These are phyloP conservation scores for Arabidopsis hybrid DNA, from an alignment of 441 rosid species.

Conservation along the genomic window DNA sequence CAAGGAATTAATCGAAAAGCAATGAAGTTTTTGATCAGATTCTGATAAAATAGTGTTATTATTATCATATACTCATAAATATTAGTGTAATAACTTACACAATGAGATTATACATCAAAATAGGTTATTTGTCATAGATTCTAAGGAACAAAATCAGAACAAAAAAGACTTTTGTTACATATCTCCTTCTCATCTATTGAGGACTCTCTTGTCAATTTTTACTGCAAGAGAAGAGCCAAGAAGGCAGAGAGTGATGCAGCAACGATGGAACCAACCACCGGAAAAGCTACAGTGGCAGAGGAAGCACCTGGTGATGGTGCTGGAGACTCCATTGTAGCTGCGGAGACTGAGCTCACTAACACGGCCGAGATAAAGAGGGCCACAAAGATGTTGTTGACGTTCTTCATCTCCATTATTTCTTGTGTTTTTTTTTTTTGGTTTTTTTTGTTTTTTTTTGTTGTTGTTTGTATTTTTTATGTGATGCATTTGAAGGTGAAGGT, in stretches of 20 bases:
- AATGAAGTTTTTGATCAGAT: slow-evolving; percentile 17
- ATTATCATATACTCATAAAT: slow-evolving; percentile 25
- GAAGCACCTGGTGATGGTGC: slow-evolving; percentile 57
- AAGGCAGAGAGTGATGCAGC: slow-evolving; percentile 72
- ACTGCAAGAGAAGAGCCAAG: slow-evolving; percentile 63
- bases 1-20: slow-evolving; percentile 11
- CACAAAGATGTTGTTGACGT: slow-evolving; percentile 59
- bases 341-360: slow-evolving; percentile 61
- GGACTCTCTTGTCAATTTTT: slow-evolving; percentile 5
- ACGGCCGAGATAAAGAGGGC: slow-evolving; percentile 60
- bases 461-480: slow-evolving; percentile 3
- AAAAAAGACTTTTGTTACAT: slow-evolving; percentile 13
- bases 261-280: slow-evolving; percentile 60
- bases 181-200: slow-evolving; percentile 20
- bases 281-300: slow-evolving; percentile 52
- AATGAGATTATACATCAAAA: slow-evolving; percentile 36
- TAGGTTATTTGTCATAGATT: slow-evolving; percentile 36
- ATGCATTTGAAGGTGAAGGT: slow-evolving; percentile 32
- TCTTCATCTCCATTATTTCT: slow-evolving; percentile 65
- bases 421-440: background rate
- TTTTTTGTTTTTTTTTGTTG: background rate
- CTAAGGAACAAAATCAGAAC: slow-evolving; percentile 36
- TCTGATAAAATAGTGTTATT: slow-evolving; percentile 29
- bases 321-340: slow-evolving; percentile 53
- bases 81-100: slow-evolving; percentile 38